phyloP scores from a whole-genome alignment of 2,329 filamentous ascomycete species.

The Sarocladium oryzae region DNA sequence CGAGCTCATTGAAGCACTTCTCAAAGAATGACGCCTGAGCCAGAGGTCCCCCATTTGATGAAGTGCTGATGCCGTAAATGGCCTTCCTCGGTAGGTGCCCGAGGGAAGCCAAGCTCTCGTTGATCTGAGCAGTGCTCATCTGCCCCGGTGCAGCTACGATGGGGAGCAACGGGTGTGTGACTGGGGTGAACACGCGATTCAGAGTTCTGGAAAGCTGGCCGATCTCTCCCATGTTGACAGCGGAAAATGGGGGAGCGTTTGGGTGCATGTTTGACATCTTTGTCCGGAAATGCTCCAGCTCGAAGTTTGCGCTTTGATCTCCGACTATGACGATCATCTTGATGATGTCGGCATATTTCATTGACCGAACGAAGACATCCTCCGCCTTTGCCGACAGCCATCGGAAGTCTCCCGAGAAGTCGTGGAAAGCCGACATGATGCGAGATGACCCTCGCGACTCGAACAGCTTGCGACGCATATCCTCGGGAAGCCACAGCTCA shows the following conservation, averaged over 20 bases:
- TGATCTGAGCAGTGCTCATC: conserved; percentile 80
- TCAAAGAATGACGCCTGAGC: conserved; percentile 70
- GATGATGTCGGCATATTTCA: conserved; percentile 74
- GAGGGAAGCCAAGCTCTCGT: conserved; percentile 69
- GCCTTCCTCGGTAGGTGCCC: conserved; percentile 74
- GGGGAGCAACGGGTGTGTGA: conserved; percentile 77
- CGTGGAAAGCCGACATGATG: conserved; percentile 89
- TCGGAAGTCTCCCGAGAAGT: conserved; percentile 77
- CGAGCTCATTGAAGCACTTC: conserved; percentile 74
- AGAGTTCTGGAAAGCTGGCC: conserved; percentile 78
- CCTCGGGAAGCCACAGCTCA: conserved; percentile 77
- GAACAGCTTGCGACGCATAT: conserved; percentile 61
- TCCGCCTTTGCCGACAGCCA: conserved; percentile 73
- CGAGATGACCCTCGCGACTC: conserved; percentile 69
- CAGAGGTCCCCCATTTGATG: neutral
- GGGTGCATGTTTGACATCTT: conserved; percentile 64
- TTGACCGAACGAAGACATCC: conserved; percentile 63
- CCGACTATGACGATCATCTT: conserved; percentile 87
- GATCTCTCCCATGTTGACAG: conserved; percentile 81
- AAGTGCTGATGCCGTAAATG: conserved; percentile 71
- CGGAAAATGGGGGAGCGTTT: conserved; percentile 67
- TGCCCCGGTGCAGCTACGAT: conserved; percentile 82
- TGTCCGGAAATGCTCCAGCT: conserved; percentile 82
- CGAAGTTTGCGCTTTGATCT: conserved; percentile 80
- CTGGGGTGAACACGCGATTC: conserved; percentile 81